Conservation (phyloP, 495 filamentous ascomycete species). For the Lasiosphaeris hirsuta region DNA sequence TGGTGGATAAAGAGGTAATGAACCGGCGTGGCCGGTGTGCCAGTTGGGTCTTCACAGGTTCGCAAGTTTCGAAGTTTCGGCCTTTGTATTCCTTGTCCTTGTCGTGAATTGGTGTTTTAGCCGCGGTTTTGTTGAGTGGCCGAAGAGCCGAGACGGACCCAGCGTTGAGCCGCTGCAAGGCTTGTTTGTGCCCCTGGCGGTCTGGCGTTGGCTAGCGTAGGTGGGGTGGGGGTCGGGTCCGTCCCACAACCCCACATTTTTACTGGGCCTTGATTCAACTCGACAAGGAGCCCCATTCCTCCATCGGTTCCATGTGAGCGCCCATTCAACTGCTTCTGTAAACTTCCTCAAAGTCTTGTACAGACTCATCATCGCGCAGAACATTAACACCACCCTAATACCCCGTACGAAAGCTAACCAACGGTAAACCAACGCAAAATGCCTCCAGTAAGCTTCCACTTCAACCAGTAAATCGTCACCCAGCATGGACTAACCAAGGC, state of each 20-base stretch:
- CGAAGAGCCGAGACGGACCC: not conserved
- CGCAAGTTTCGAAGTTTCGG: not conserved
- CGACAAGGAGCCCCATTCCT: too few relatives aligned
- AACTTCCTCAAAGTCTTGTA: too few relatives aligned
- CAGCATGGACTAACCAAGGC: constrained; percentile 5
- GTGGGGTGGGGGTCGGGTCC: not conserved
- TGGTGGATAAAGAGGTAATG: constrained; percentile 13
- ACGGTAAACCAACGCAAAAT: constrained; percentile 27
- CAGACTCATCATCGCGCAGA: not conserved
- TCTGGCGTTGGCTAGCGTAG: not conserved
- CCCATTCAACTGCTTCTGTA: not conserved
- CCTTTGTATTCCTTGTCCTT: not conserved
- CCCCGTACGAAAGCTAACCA: not conserved
- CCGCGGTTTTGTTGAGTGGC: constrained; percentile 11
- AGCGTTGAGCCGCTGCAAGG: constrained; percentile 7
- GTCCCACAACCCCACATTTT: not conserved
- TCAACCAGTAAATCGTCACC: constrained; percentile 1
- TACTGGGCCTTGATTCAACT: not conserved
- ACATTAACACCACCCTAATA: not conserved
- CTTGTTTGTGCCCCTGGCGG: not conserved
- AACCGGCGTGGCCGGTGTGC: constrained; percentile 7
- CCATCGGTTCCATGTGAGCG: too few relatives aligned
- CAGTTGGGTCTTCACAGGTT: not conserved
- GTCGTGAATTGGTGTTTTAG: not conserved
- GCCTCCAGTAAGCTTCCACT: constrained; percentile 40